phyloP scores from a whole-genome alignment of 495 filamentous ascomycete genomes.

The Podospora didyma region DNA sequence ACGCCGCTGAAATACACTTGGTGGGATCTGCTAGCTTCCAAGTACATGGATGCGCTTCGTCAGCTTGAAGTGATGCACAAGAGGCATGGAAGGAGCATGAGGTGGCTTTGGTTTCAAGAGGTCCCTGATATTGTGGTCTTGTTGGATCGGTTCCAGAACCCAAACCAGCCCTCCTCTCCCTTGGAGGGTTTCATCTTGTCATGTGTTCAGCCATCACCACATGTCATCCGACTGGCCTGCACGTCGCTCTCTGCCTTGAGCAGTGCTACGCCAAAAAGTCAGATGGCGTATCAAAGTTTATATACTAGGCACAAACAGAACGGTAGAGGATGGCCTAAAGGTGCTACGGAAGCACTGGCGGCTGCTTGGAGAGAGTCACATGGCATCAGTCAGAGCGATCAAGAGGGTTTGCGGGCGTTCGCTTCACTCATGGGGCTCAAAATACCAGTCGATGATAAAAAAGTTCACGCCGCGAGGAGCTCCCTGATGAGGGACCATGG shows the following conservation, averaged over 20 bases:
- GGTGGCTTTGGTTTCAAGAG: constrained; percentile 18
- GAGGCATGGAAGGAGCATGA: constrained; percentile 1
- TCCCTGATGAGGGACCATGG: constrained; percentile 6
- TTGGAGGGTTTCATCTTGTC: constrained; percentile 5
- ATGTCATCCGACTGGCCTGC: constrained; percentile 10
- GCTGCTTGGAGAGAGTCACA: constrained; percentile 9
- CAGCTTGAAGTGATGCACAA: constrained; percentile 9
- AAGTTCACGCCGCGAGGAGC: background rate
- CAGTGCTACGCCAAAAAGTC: background rate
- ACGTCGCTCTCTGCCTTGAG: constrained; percentile 1
- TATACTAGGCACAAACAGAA: constrained; percentile 4
- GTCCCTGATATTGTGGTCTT: background rate
- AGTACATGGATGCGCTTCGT: constrained; percentile 5
- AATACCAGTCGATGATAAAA: background rate
- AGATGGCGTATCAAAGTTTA: constrained; percentile 11
- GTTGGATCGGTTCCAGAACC: constrained; percentile 5
- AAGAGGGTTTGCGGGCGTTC: constrained; percentile 2
- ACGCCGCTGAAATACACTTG: constrained; percentile 1
- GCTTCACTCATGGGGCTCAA: constrained; percentile 3
- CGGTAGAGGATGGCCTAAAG: background rate
- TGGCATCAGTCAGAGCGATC: constrained; percentile 6
- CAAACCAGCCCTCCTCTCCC: background rate
- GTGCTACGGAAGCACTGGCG: constrained; percentile 6
- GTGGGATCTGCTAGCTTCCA: constrained; percentile 12
- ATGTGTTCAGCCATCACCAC: background rate